Conservation (phyloP, 768 basidiomycete species). For the Pisolithus tinctorius region DNA sequence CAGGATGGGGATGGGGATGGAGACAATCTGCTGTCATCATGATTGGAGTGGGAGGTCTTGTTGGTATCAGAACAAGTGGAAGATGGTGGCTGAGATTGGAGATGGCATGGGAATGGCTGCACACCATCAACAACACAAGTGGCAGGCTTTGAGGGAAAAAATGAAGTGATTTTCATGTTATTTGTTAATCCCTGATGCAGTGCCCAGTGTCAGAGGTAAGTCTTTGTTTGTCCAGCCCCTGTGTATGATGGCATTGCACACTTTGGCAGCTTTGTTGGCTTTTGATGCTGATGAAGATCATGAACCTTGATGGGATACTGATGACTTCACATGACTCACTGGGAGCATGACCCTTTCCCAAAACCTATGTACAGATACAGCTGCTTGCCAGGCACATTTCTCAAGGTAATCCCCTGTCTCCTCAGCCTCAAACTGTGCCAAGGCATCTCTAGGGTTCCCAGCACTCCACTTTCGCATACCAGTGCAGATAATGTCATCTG, state of each 20-base stretch:
- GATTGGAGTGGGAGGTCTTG: too few species aligned
- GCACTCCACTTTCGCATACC: not conserved
- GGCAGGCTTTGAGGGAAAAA: too few species aligned
- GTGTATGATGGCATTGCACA: constrained; percentile 1
- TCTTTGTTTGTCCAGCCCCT: too few species aligned
- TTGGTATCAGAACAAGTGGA: too few species aligned
- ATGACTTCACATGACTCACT: constrained; percentile 6
- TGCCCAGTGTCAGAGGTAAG: not conserved
- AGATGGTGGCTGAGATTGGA: too few species aligned
- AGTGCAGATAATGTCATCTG: too few species aligned
- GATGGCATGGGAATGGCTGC: too few species aligned
- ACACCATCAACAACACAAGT: too few species aligned
- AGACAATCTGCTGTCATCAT: too few species aligned
- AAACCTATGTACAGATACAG: constrained; percentile 2
- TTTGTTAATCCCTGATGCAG: too few species aligned
- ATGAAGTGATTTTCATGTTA: not conserved
- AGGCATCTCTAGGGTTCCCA: not conserved
- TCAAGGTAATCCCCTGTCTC: not conserved
- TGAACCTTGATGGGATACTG: constrained; percentile 2
- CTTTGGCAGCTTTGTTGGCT: constrained; percentile 3
- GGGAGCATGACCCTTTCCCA: constrained; percentile 8
- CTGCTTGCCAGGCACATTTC: not conserved
- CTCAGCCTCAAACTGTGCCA: not conserved
- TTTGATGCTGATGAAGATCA: constrained; percentile 14
- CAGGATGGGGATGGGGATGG: too few species aligned